Conservation (phyloP, 768 basidiomycete species). For the Rhodosporidiobolus sp. region DNA sequence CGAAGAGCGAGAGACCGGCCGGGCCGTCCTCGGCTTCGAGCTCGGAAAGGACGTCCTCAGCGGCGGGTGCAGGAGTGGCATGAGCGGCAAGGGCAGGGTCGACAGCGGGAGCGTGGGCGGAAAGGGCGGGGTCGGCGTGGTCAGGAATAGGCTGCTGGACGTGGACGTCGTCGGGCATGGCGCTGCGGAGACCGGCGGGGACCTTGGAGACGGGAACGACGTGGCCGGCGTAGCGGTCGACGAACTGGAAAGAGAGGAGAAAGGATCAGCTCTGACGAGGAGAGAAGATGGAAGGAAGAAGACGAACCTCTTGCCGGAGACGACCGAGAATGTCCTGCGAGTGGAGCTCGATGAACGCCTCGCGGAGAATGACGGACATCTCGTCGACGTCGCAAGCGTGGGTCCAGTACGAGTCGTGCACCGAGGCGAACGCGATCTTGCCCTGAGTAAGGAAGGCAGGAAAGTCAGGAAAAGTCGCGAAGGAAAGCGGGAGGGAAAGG, state of each 20-base stretch:
- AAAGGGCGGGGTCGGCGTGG: too few species aligned
- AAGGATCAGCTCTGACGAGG: too few species aligned
- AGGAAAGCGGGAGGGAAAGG: background rate
- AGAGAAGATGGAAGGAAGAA: background rate
- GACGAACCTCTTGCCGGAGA: slow-evolving; percentile 70
- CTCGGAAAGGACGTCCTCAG: slow-evolving; percentile 28
- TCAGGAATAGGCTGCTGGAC: too few species aligned
- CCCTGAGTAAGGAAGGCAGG: slow-evolving; percentile 53
- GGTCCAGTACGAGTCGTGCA: slow-evolving; percentile 99
- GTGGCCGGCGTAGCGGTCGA: slow-evolving; percentile 68
- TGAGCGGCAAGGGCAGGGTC: slow-evolving; percentile 41
- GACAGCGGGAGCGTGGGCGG: slow-evolving; percentile 36
- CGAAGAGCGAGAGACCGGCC: slow-evolving; percentile 29
- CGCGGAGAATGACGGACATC: slow-evolving; percentile 85
- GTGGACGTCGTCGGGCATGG: background rate
- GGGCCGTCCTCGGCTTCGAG: slow-evolving; percentile 36
- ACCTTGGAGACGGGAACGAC: slow-evolving; percentile 41
- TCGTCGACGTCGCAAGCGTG: slow-evolving; percentile 80
- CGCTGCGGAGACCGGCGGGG: slow-evolving; percentile 31
- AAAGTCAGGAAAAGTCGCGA: slow-evolving; percentile 8
- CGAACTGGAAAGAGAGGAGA: slow-evolving; percentile 58
- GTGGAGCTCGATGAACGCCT: slow-evolving; percentile 89
- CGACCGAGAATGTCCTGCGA: slow-evolving; percentile 74
- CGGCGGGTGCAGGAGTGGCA: slow-evolving; percentile 27
- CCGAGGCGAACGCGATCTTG: slow-evolving; percentile 81